Percentiles rank a stretch among this genome's conserved stretches.
Evolutionary conservation across 306 rosid genomes (phyloP).

Genomic region (Coriaria nepalensis): DNA sequence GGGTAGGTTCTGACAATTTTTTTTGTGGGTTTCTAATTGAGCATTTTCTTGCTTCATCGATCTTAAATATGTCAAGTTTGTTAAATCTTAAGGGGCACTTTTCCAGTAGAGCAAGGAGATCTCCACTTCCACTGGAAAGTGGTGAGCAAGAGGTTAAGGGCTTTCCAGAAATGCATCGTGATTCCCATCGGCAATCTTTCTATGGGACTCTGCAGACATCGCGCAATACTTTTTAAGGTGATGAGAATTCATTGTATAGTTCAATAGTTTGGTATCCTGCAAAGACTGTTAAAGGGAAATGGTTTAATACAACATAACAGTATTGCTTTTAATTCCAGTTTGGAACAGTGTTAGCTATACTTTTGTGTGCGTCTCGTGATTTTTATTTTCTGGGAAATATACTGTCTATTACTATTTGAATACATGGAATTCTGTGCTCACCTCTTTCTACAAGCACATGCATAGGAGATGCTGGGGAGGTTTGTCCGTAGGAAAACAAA

Average conservation of each 20-base stretch:
- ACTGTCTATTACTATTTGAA: too few relatives aligned
- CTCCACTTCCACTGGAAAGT: conserved; percentile 75
- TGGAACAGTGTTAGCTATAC: too few relatives aligned
- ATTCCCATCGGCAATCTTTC: conserved; percentile 85
- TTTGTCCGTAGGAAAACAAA: neutral
- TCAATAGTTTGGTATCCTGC: neutral
- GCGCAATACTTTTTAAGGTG: conserved; percentile 98
- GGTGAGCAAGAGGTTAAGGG: conserved; percentile 69
- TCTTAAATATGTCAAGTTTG: conserved; percentile 9
- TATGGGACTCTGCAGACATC: conserved; percentile 85
- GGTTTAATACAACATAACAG: too few relatives aligned
- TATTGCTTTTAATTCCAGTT: too few relatives aligned
- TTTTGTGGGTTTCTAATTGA: neutral
- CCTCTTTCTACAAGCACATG: too few relatives aligned
- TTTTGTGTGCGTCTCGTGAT: too few relatives aligned
- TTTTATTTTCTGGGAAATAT: too few relatives aligned
- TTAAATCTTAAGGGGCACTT: conserved; percentile 52
- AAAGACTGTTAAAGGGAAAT: too few relatives aligned
- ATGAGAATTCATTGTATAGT: conserved; percentile 4
- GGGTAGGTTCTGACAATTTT: conserved; percentile 39
- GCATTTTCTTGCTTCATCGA: neutral
- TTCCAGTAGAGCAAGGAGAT: conserved; percentile 74
- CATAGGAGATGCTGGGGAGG: too few relatives aligned
- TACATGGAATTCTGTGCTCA: too few relatives aligned
- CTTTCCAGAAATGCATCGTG: conserved; percentile 65